Conservation (phyloP, 352 stramenopile species). For the Globisporangium cylindrosporum region DNA sequence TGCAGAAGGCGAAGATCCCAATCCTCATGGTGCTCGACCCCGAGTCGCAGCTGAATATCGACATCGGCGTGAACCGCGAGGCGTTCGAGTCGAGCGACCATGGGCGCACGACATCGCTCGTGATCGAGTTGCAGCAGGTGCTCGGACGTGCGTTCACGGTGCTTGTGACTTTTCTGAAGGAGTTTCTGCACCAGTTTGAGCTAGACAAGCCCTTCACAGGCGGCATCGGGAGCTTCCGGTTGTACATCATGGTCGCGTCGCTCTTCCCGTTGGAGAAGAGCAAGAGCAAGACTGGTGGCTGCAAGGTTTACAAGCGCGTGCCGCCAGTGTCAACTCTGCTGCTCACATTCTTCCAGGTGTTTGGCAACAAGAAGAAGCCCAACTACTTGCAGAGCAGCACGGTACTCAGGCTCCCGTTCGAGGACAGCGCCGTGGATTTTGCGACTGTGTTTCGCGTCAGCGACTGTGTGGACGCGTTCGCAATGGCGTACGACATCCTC, state of each 20-base stretch:
- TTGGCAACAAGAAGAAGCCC: constrained; percentile 52
- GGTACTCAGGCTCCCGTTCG: constrained; percentile 37
- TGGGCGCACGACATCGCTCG: constrained; percentile 57
- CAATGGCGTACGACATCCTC: constrained; percentile 63
- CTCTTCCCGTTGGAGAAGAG: constrained; percentile 40
- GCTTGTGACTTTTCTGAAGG: constrained; percentile 69
- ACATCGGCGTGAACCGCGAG: constrained; percentile 67
- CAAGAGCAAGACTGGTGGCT: background rate
- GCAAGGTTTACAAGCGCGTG: constrained; percentile 5
- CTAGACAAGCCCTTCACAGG: constrained; percentile 81
- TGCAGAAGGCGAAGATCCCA: constrained; percentile 71
- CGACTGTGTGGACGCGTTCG: constrained; percentile 68
- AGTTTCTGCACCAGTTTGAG: constrained; percentile 75
- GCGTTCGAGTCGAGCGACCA: constrained; percentile 56
- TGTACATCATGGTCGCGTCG: constrained; percentile 81
- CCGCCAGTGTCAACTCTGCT: constrained; percentile 31
- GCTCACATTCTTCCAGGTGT: constrained; percentile 60
- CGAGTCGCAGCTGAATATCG: constrained; percentile 48
- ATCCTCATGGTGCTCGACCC: constrained; percentile 69
- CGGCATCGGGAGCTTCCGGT: constrained; percentile 69
- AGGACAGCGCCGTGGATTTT: constrained; percentile 52
- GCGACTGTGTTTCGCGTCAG: constrained; percentile 57
- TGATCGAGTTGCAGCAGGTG: constrained; percentile 37
- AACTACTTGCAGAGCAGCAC: constrained; percentile 53
- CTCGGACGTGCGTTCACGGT: constrained; percentile 46